phyloP scores from a whole-genome alignment of 2,329 filamentous ascomycete species.

The Cercospora janseana region DNA sequence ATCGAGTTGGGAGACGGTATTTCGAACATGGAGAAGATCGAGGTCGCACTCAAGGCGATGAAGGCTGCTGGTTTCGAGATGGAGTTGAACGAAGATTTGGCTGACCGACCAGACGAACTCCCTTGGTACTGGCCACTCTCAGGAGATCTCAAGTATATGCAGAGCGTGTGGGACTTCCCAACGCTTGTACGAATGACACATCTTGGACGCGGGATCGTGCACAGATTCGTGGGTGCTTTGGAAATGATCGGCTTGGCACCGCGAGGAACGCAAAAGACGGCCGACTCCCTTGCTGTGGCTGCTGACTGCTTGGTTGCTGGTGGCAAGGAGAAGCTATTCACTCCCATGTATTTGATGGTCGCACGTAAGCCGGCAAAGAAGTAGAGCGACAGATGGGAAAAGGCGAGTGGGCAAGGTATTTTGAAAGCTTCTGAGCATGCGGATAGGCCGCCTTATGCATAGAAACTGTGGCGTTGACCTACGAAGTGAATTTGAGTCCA shows the following conservation, averaged over 20 bases:
- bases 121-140: slow-evolving; percentile 96
- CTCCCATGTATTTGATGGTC: slow-evolving; percentile 97
- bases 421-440: slow-evolving; percentile 2
- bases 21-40: slow-evolving; percentile 90
- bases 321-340: slow-evolving; percentile 85
- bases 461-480: slow-evolving; percentile 6
- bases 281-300: slow-evolving; percentile 77
- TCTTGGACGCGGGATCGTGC: slow-evolving; percentile 70
- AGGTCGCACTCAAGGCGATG: slow-evolving; percentile 78
- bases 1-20: slow-evolving; percentile 97
- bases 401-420: background rate
- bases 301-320: slow-evolving; percentile 85
- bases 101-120: slow-evolving; percentile 68
- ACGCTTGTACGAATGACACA: slow-evolving; percentile 89
- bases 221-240: slow-evolving; percentile 74
- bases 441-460: background rate
- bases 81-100: slow-evolving; percentile 80
- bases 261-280: slow-evolving; percentile 85
- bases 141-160: slow-evolving; percentile 80
- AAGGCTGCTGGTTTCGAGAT: slow-evolving; percentile 84
- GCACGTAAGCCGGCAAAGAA: slow-evolving; percentile 68
- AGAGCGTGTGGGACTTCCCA: slow-evolving; percentile 72
- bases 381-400: slow-evolving; percentile 1
- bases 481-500: background rate
- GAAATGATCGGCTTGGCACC: slow-evolving; percentile 78